Conservation (phyloP, 106 monocot genomes). For the Ottelia alismoides region DNA sequence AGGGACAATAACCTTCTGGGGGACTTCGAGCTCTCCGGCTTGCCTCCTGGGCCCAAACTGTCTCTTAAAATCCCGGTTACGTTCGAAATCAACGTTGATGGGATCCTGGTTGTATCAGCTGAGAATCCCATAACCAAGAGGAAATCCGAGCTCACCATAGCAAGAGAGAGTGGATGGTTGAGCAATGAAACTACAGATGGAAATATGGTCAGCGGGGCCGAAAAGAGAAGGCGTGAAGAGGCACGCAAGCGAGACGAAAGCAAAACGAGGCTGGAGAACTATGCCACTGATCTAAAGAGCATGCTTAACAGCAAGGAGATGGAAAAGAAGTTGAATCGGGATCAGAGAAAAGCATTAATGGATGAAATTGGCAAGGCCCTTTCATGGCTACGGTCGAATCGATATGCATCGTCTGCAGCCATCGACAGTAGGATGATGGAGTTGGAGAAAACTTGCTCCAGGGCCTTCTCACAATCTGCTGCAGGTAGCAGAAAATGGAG, state of each 20-base stretch:
- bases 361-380: too few relatives aligned
- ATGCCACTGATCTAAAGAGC: slow-evolving; percentile 63
- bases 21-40: slow-evolving; percentile 50
- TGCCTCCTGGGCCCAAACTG: slow-evolving; percentile 44
- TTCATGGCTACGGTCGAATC: too few relatives aligned
- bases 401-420: too few relatives aligned
- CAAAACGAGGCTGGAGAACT: slow-evolving; percentile 58
- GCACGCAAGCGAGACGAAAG: slow-evolving; percentile 33
- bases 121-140: slow-evolving; percentile 51
- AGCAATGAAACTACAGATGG: slow-evolving; percentile 5
- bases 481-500: too few relatives aligned
- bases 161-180: slow-evolving; percentile 6
- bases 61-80: slow-evolving; percentile 41
- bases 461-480: too few relatives aligned
- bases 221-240: slow-evolving; percentile 30
- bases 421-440: too few relatives aligned
- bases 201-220: slow-evolving; percentile 7
- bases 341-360: too few relatives aligned
- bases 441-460: too few relatives aligned
- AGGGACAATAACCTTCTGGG: slow-evolving; percentile 23
- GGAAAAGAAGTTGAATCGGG: too few relatives aligned
- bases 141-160: slow-evolving; percentile 5
- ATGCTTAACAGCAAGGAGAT: slow-evolving; percentile 33
- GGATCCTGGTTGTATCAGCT: slow-evolving; percentile 46
- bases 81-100: slow-evolving; percentile 55